Base-by-base conservation (phyloP, 208 protist species). In the Trypanosoma rangeli region DNA sequence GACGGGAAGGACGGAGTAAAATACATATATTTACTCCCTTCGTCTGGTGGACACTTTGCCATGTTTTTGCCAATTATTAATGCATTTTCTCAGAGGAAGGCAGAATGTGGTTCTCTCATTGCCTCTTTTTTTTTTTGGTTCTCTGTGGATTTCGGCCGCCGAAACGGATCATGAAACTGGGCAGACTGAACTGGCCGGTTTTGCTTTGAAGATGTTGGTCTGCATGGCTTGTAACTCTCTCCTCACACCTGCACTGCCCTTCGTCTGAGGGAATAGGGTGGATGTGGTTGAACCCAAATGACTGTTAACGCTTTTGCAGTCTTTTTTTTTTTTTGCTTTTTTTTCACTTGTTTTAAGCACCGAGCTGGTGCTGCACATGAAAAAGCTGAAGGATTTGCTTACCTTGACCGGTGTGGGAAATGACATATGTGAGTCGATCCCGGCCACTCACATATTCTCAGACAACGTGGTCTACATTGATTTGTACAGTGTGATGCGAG, bases 401-500 rank as follows among this genome's bases (percentile, higher is more conserved):
- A n/a, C n/a, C n/a, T 46, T 62, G 4, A 37, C 26, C 16, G 55
- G 26, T 29, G 28, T 22, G 9, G 31, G 5, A 37, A 44, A n/a
- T 24, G 57, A 48, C 33, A 31, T 44, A 3, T 26, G 10, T 5
- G 57, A 62, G 57, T 24, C 20, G 15, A 48, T 44, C 1, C 9
- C 57, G 46, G 4, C 18, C 24, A 18, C 29, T 24, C 39, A 4
- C n/a, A 18, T 54, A 28, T 64, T 64, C 33, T 52, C n/a, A 2
- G 31, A 4, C 24, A 37, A 18, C 1, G 26, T 53, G 46, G 16
- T 64, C 8, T 64, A 9, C 28, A 52, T 64, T 53, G 59, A 64
- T 52, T 52, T 66, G 24, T 55, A 29, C 5, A 55, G 44, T n/a
- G 24, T 55, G n/a, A 35, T 66, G 22, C 18, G 29, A 66, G 33